phyloP scores from a whole-genome alignment of 2,329 filamentous ascomycete genomes.

The Blumeriella jaapii region DNA sequence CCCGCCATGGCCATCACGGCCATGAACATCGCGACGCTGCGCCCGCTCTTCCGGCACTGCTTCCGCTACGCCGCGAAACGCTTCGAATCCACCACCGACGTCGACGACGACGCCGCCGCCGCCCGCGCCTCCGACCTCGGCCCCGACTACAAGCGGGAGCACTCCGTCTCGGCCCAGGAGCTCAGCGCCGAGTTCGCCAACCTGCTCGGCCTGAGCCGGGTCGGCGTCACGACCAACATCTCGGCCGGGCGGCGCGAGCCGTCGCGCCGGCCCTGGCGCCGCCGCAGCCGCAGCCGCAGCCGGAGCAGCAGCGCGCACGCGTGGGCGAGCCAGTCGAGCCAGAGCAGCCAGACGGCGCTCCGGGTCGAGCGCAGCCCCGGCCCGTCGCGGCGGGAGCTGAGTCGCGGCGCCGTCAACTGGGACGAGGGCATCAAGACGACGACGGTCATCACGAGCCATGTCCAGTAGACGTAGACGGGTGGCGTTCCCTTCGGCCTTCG shows the following conservation, averaged over 20 bases:
- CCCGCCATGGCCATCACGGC: slow-evolving; percentile 32
- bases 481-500: too few species aligned
- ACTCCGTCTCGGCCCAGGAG: slow-evolving; percentile 9
- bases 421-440: slow-evolving; percentile 12
- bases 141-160: slow-evolving; percentile 1
- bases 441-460: slow-evolving; percentile 8
- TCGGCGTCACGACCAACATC: slow-evolving; percentile 20
- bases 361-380: not conserved
- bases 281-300: slow-evolving; percentile 3
- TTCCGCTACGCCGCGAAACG: slow-evolving; percentile 13
- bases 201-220: slow-evolving; percentile 17
- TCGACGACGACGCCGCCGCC: slow-evolving; percentile 5
- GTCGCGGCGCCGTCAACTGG: slow-evolving; percentile 8
- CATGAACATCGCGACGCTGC: slow-evolving; percentile 31
- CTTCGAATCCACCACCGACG: slow-evolving; percentile 11
- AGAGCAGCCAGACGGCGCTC: slow-evolving; percentile 17
- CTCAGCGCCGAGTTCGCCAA: slow-evolving; percentile 21
- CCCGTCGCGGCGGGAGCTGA: not conserved
- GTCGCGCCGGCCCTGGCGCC: slow-evolving; percentile 6
- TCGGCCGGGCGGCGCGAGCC: slow-evolving; percentile 9
- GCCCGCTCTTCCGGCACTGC: slow-evolving; percentile 27
- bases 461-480: not conserved
- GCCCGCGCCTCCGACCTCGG: slow-evolving; percentile 4
- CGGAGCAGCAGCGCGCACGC: not conserved
- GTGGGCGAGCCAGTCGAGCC: slow-evolving; percentile 1